A percentile compares a stretch with the other conserved stretches of the same genome.
These are phyloP conservation scores for Aspergillus sp. DNA, from an alignment of 2,329 filamentous ascomycete genomes.

Conservation along the genomic window DNA sequence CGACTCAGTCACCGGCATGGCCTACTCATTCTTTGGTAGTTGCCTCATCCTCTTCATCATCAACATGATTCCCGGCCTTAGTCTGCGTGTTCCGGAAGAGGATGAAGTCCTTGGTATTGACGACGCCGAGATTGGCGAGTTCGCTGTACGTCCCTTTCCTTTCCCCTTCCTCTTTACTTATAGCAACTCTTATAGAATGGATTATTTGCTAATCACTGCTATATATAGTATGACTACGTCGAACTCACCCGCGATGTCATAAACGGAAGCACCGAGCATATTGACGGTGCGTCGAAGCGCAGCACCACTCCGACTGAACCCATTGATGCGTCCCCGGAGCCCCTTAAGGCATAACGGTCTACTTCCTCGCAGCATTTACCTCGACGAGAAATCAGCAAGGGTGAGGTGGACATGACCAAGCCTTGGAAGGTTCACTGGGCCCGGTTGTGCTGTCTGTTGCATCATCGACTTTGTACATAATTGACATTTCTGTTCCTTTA, in stretches of 20 bases:
- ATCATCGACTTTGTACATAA: neutral
- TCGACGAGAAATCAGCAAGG: no score
- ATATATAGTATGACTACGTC: constrained; percentile 76
- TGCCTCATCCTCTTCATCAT: constrained; percentile 77
- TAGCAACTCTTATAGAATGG: no score
- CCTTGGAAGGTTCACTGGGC: no score
- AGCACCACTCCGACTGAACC: constrained; percentile 27
- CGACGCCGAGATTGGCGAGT: constrained; percentile 88
- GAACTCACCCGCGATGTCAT: constrained; percentile 74
- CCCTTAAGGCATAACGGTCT: constrained; percentile 20
- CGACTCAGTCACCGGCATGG: constrained; percentile 72
- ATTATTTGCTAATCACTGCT: neutral
- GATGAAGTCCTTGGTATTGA: constrained; percentile 84
- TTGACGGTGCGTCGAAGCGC: constrained; percentile 30
- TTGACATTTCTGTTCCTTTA: neutral
- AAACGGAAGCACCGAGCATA: constrained; percentile 24
- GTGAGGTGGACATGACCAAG: no score
- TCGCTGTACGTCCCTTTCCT: constrained; percentile 59
- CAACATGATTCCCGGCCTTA: constrained; percentile 74
- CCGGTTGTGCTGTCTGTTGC: no score
- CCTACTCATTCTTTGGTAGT: constrained; percentile 76
- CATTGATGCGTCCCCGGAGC: constrained; percentile 19
- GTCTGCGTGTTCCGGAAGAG: constrained; percentile 71
- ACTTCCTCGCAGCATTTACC: neutral
- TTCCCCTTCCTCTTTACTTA: constrained; percentile 14